Evolutionary conservation across 2,329 filamentous ascomycete species (phyloP).

Genomic region (Fusarium cicatricum): DNA sequence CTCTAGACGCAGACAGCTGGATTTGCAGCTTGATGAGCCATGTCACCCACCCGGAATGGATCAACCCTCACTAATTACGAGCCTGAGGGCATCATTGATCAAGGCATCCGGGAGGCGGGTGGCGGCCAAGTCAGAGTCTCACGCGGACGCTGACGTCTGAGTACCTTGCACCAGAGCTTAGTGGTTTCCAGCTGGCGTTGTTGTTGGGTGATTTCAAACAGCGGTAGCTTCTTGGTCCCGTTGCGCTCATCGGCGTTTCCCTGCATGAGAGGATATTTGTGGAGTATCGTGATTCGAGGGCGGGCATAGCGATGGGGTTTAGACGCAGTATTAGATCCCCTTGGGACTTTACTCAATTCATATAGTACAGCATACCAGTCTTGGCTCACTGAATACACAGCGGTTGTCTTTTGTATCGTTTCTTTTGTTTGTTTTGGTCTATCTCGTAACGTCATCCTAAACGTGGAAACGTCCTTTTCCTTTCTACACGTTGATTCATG

Average conservation of each 20-base stretch:
- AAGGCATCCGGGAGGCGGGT: constrained; percentile 2
- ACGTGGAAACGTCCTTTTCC: constrained; percentile 27
- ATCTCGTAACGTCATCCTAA: constrained; percentile 38
- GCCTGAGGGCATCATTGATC: not conserved
- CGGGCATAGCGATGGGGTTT: constrained; percentile 6
- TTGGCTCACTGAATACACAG: constrained; percentile 1
- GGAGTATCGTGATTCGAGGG: not conserved
- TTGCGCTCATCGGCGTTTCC: constrained; percentile 17
- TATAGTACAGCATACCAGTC: constrained; percentile 1
- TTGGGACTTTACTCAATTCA: not conserved
- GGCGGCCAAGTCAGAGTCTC: constrained; percentile 1
- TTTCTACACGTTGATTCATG: constrained; percentile 29
- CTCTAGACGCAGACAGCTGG: not conserved
- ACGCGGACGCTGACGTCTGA: not conserved
- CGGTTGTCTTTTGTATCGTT: constrained; percentile 10
- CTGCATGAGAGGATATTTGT: constrained; percentile 6
- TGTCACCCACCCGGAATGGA: not conserved
- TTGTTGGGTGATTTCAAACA: constrained; percentile 4
- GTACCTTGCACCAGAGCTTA: not conserved
- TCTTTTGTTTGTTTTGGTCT: constrained; percentile 39
- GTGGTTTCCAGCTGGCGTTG: not conserved
- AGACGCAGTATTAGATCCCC: constrained; percentile 15
- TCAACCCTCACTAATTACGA: not conserved
- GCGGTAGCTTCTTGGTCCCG: constrained; percentile 1
- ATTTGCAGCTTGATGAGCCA: not conserved